Percentiles rank a stretch among this genome's conserved stretches.
Conservation (phyloP, 1,284 basidiomycete species). For the Cystobasidium sp. region DNA sequence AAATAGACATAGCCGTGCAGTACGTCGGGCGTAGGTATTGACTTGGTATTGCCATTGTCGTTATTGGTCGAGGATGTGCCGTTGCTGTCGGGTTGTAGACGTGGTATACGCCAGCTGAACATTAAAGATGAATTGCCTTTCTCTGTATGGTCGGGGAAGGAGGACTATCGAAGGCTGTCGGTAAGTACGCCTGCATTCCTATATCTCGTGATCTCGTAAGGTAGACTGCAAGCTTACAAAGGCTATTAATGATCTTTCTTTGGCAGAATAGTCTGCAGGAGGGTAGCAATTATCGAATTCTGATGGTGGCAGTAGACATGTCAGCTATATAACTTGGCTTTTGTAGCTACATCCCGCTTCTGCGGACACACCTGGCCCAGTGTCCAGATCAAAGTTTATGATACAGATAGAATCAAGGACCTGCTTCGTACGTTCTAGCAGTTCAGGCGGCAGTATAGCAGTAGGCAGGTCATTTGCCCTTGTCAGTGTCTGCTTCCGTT, state of each 20-base stretch:
- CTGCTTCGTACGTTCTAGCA: constrained; percentile 1
- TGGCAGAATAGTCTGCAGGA: constrained; percentile 9
- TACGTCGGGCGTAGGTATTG: not conserved
- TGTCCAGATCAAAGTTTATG: constrained; percentile 43
- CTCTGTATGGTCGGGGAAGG: constrained; percentile 42
- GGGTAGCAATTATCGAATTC: constrained; percentile 45
- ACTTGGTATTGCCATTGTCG: not conserved
- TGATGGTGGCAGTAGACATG: not conserved
- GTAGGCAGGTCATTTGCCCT: constrained; percentile 36
- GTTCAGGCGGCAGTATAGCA: constrained; percentile 19
- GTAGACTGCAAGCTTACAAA: constrained; percentile 24
- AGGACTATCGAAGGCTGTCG: constrained; percentile 45
- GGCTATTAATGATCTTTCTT: constrained; percentile 33
- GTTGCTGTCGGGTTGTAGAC: constrained; percentile 8
- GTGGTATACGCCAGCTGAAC: constrained; percentile 44
- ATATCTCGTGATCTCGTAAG: no score
- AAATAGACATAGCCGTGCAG: constrained; percentile 59
- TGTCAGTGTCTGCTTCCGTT: constrained; percentile 34
- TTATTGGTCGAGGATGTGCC: not conserved
- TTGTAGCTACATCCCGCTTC: no score
- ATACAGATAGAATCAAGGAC: constrained; percentile 28
- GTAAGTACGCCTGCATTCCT: not conserved
- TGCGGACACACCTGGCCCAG: constrained; percentile 26
- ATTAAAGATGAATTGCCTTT: constrained; percentile 29
- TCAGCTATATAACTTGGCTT: not conserved